Percentiles rank a stretch among this genome's conserved stretches.
These are phyloP conservation scores for Penicillium sp. DNA, from an alignment of 2,329 filamentous ascomycete species.

Conservation along the genomic window DNA sequence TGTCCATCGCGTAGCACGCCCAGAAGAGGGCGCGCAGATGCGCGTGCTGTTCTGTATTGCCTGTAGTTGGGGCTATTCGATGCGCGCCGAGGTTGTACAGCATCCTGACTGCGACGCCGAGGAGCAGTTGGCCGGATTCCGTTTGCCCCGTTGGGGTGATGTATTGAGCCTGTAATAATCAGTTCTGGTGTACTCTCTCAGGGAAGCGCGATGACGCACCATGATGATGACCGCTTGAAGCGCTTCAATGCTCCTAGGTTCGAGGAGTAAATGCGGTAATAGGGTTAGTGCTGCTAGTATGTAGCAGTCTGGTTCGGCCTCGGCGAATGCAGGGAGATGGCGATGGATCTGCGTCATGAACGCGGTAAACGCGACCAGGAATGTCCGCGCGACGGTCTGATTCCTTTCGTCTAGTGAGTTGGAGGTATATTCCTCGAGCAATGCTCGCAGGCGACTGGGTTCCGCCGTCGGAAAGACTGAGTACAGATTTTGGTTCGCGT, in stretches of 20 bases:
- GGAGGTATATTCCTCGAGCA: constrained; percentile 17
- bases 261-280: constrained; percentile 28
- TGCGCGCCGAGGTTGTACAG: constrained; percentile 29
- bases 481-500: constrained; percentile 26
- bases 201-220: constrained; percentile 15
- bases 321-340: constrained; percentile 25
- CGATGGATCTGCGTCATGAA: constrained; percentile 31
- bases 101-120: constrained; percentile 29
- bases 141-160: constrained; percentile 30
- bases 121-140: constrained; percentile 24
- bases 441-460: constrained; percentile 17
- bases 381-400: constrained; percentile 20
- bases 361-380: constrained; percentile 31
- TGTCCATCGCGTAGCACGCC: constrained; percentile 30
- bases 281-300: constrained; percentile 27
- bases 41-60: constrained; percentile 11
- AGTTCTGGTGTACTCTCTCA: too few relatives aligned
- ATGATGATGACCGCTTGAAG: constrained; percentile 28
- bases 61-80: not conserved
- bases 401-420: not conserved
- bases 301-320: constrained; percentile 30
- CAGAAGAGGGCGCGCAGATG: constrained; percentile 33
- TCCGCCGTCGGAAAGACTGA: constrained; percentile 32
- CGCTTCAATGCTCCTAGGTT: constrained; percentile 24
- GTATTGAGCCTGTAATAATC: constrained; percentile 11